Evolutionary conservation across 2,329 filamentous ascomycete species (phyloP).

Genomic region (Xylariaceae sp.): DNA sequence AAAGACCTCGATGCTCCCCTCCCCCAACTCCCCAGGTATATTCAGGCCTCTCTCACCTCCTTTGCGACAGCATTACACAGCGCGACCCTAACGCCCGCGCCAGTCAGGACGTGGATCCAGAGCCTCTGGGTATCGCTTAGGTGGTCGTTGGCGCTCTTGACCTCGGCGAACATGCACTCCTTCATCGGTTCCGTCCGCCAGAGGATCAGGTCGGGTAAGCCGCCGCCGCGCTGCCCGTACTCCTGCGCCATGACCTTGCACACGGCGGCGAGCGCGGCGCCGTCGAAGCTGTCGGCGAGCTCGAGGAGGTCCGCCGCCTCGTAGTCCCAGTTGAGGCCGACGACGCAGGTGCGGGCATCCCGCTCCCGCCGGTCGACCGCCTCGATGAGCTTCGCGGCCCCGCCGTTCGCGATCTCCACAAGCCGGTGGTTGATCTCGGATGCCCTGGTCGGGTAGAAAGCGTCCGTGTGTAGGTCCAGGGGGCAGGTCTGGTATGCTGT

Average conservation of each 20-base stretch:
- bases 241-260: slow-evolving; percentile 97
- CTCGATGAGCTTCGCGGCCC: slow-evolving; percentile 67
- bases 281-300: slow-evolving; percentile 76
- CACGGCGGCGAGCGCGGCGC: slow-evolving; percentile 77
- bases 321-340: slow-evolving; percentile 91
- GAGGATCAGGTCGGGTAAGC: slow-evolving; percentile 89
- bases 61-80: slow-evolving; percentile 68
- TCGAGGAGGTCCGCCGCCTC: slow-evolving; percentile 77
- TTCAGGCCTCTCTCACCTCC: slow-evolving; percentile 48
- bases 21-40: too few species aligned
- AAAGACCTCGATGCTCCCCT: not conserved
- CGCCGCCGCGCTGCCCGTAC: slow-evolving; percentile 82
- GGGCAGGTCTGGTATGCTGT: slow-evolving; percentile 94
- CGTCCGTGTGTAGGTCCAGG: slow-evolving; percentile 88
- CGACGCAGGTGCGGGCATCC: slow-evolving; percentile 77
- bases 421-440: slow-evolving; percentile 88
- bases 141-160: slow-evolving; percentile 86
- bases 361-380: slow-evolving; percentile 70
- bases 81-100: slow-evolving; percentile 83
- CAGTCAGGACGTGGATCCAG: slow-evolving; percentile 92
- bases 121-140: slow-evolving; percentile 94
- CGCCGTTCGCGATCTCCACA: slow-evolving; percentile 84
- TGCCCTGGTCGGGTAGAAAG: slow-evolving; percentile 83
- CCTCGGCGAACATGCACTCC: slow-evolving; percentile 76
- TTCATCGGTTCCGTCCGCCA: slow-evolving; percentile 62